These are phyloP conservation scores for Kluyveromyces wickerhamii DNA, from an alignment of 805 yeast species.

Conservation along the genomic window DNA sequence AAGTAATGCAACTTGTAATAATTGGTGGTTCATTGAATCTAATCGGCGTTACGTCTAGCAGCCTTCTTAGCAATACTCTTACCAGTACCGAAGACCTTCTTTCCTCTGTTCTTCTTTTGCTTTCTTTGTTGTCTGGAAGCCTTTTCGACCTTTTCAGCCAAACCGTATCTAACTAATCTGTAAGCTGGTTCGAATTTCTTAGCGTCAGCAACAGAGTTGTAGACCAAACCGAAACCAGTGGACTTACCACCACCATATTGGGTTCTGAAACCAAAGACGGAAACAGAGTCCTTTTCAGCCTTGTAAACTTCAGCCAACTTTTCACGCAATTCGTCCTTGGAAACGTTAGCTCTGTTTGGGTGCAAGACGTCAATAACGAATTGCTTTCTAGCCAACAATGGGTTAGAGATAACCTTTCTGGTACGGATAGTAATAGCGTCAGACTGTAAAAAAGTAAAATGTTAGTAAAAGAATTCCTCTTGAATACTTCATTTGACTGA, in stretches of 20 bases:
- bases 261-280: conserved; percentile 99
- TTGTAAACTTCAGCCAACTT: conserved; percentile 82
- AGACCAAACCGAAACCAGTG: conserved; percentile 97
- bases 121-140: conserved; percentile 99
- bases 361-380: conserved; percentile 98
- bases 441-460: conserved; percentile 44
- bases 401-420: conserved; percentile 97
- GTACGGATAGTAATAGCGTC: conserved; percentile 99
- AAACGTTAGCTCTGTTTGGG: conserved; percentile 98
- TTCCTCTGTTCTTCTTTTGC: conserved; percentile 99
- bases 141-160: conserved; percentile 93
- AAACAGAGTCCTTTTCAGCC: conserved; percentile 87
- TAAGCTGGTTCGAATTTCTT: conserved; percentile 98
- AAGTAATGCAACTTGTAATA: conserved; percentile 9
- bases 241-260: conserved; percentile 99
- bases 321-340: conserved; percentile 98
- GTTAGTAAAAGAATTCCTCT: conserved; percentile 16
- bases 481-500: too few species aligned
- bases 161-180: conserved; percentile 99
- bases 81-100: conserved; percentile 98
- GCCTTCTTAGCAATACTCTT: conserved; percentile 86
- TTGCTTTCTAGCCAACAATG: conserved; percentile 98
- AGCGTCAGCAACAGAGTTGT: conserved; percentile 96
- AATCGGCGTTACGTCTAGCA: conserved; percentile 86
- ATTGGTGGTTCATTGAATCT: conserved; percentile 20